Base-by-base conservation (phyloP, 2,329 filamentous ascomycete genomes). In the Penicillium brevicompactum region DNA sequence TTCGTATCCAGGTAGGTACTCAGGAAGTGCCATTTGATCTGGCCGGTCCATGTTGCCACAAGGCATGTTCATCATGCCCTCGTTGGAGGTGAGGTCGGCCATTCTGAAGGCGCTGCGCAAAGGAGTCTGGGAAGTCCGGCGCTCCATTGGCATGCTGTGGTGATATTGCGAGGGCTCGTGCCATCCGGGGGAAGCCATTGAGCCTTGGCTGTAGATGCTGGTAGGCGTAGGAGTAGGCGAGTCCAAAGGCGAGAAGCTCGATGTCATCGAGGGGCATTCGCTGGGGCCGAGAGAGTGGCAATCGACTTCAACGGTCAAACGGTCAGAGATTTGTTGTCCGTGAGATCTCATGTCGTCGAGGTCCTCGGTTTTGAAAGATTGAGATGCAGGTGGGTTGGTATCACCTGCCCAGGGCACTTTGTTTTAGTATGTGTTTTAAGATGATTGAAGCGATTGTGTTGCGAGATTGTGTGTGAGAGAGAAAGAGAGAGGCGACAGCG, bases 211-310 rank as follows among this genome's bases (percentile, higher is more conserved):
- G 55, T 74, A 74, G 22, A 74, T 59, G 51, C 70, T 74, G 24
- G 72, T 74, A 3, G 73, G 72, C 2, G 73, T 75, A 2, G 71
- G 72, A 16, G 70, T 75, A 0, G 73, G 73, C 30, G 73, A 75
- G 43, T 75, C 73, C 63, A 74, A 64, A 51, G 72, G 71, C 16
- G 73, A 75, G 57, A 74, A 75, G 53, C 71, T 73, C 13, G 71
- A 73, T 42, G 65, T 68, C 70, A 74, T 74, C 16, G 72, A 74
- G 5, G 73, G 73, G 55, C 73, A 75, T 51, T 73, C 72, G 63
- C 68, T 74, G 21, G 73, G 70, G 49, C 73, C 70, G 59, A 74
- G 55, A 34, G 72, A 73, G 32, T 66, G 69, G 57, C 72, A 74
- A 44, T 75, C 73, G 50, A 75, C 64, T 56, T 75, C 72, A 46